Conservation (phyloP, 306 rosid genomes). For the Luffa aegyptiaca region DNA sequence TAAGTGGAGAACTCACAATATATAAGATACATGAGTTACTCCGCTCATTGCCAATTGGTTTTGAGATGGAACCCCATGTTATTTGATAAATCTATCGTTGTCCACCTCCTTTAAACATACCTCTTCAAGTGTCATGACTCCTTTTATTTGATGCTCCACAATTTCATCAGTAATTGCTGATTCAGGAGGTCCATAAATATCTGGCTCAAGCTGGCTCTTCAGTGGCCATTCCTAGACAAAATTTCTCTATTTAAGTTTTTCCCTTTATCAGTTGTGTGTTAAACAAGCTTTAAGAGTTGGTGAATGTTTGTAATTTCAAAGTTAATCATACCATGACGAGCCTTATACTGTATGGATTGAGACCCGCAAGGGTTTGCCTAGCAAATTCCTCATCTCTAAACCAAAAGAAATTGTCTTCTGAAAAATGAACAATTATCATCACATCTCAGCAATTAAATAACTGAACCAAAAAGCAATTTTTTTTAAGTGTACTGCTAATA, state of each 20-base stretch:
- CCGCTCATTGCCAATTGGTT: too few relatives aligned
- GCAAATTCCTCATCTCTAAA: conserved; percentile 37
- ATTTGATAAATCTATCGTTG: too few relatives aligned
- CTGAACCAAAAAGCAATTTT: not conserved
- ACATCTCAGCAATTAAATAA: not conserved
- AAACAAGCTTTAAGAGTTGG: too few relatives aligned
- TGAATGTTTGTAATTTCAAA: too few relatives aligned
- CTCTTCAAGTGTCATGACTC: conserved; percentile 34
- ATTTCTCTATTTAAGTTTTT: not conserved
- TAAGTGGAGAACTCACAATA: too few relatives aligned
- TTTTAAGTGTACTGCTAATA: not conserved
- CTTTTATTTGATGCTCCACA: conserved; percentile 45
- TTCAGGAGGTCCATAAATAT: conserved; percentile 56
- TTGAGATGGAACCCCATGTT: too few relatives aligned
- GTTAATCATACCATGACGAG: conserved; percentile 23
- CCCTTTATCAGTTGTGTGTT: too few relatives aligned
- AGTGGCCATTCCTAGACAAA: conserved; percentile 73
- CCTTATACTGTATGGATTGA: conserved; percentile 24
- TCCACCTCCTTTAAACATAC: not conserved
- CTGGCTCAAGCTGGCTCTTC: conserved; percentile 57
- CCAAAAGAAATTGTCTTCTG: conserved; percentile 37
- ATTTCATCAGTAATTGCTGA: conserved; percentile 52
- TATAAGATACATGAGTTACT: too few relatives aligned
- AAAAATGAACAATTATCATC: not conserved
- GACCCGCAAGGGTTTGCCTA: conserved; percentile 38